These are phyloP conservation scores for Arachis monticola DNA, from an alignment of 331 rosid species.

Conservation along the genomic window DNA sequence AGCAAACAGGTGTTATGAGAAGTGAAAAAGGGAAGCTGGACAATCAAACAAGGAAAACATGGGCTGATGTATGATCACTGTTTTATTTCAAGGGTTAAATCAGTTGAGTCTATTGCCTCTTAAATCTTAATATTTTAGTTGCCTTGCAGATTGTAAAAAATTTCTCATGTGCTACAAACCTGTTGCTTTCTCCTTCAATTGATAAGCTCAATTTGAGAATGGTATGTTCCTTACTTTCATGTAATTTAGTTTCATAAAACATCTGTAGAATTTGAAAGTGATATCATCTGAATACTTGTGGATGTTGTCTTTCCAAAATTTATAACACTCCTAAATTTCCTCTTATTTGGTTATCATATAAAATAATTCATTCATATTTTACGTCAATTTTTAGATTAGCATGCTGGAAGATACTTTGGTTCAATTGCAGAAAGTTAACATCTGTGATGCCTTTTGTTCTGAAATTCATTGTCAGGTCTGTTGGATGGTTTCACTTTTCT, in stretches of 20 bases:
- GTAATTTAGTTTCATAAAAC: not conserved
- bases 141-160: constrained; percentile 62
- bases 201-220: constrained; percentile 57
- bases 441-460: constrained; percentile 60
- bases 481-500: constrained; percentile 29
- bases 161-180: constrained; percentile 54
- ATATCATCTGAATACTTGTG: constrained; percentile 3
- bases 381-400: constrained; percentile 58
- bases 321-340: constrained; percentile 2
- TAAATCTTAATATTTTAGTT: constrained; percentile 40
- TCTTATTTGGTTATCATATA: constrained; percentile 8
- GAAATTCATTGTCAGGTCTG: constrained; percentile 81
- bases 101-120: constrained; percentile 30
- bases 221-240: constrained; percentile 46
- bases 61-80: constrained; percentile 66
- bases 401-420: constrained; percentile 69
- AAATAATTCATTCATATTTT: constrained; percentile 9
- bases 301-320: constrained; percentile 11
- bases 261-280: constrained; percentile 27
- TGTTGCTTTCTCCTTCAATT: constrained; percentile 61
- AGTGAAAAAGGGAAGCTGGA: constrained; percentile 50
- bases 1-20: constrained; percentile 40
- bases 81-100: constrained; percentile 29
- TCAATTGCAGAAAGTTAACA: constrained; percentile 58
- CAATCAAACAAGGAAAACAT: constrained; percentile 48